Evolutionary conservation across 257 asterid genomes (phyloP), one percentile per base, ranked within the genome.

Genomic region (Scutellaria baicalensis): DNA sequence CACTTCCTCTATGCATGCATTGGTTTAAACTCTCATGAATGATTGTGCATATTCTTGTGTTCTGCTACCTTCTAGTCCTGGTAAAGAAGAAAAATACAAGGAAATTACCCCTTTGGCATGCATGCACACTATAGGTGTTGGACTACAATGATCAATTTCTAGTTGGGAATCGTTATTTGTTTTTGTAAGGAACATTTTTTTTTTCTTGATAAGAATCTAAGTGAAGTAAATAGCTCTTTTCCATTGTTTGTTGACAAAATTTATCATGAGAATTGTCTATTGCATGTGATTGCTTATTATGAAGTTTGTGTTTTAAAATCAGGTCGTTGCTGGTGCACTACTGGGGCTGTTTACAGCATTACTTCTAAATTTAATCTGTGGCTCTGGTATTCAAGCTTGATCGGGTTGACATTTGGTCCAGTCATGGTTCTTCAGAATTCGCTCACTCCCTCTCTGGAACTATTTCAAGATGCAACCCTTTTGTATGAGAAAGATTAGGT

Each of bases 311-410:
- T 7, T 31, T n/a, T 20, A 44, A 70, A 61, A 76, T 60, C 89
- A 91, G 97, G 97, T 91, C 49, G 79, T 76, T 80, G 96, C 93
- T 47, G 97, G 96, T 76, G 91, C 89, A 47, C 49, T 85, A 21
- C 80, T 91, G 56, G 97, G 96, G 71, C 48, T 84, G 18, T 21
- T 69, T 56, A 87, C 89, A 10, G 86, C 95, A 59, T 49, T 79
- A 57, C 64, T 73, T 44, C 40, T 84, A 50, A 71, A 78, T 80
- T 65, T 84, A 71, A 81, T 89, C 55, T 51, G 59, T 23, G 70
- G 79, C 63, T 55, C 78, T 31, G 68, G 58, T 58, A 60, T 33
- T 81, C 66, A 51, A 75, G 74, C 77, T 54, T 81, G 83, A 36
- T 47, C 67, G 35, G 48, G 33, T 27, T 27, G 4, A 70, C 39